Evolutionary conservation across 495 filamentous ascomycete species (phyloP), one percentile per base, ranked within the genome.

Genomic region (Bacidia gigantensis): DNA sequence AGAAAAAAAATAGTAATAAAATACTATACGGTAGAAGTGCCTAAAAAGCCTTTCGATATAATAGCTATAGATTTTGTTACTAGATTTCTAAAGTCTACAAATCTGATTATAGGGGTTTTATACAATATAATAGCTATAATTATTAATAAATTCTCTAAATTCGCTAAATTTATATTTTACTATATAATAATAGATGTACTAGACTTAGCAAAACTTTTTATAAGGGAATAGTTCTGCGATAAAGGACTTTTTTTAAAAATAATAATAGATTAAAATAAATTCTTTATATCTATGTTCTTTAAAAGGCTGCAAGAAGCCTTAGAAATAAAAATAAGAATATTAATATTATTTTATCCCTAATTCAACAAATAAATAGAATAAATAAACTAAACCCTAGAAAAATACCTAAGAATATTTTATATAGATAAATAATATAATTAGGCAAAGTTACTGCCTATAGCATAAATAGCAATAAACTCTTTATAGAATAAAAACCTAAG

Each of bases 1-100:
- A 11, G 14, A 1, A n/a, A 46, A 24, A 11, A 25, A 9, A 3
- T 24, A n/a, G n/a, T 25, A 24, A 46, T 5, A 21, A 22, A 11
- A 3, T 20, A 11, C 25, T 46, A 46, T 21, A n/a, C 1, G 1
- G n/a, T 46, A 17, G 21, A 22, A 26, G 12, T 46, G 7, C 18
- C 9, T 21, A 24, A 46, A 46, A 46, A 24, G 17, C 41, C 41
- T 7, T 7, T 5, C 7, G 9, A 7, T 11, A 46, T 24, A 3
- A 24, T 46, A 46, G 21, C 25, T 21, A 44, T 46, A 46, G 14
- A 46, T 10, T 46, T 46, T 46, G 24, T 46, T 46, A 46, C 25
- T 21, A 24, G 25, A 9, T 46, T 46, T n/a, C 18, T 24, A 35
- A 14, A 35, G 14, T 35, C 14, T 7, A 7, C n/a, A 14, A 46